Evolutionary conservation across 768 basidiomycete genomes (phyloP).

Genomic region (Hericium coralloides): DNA sequence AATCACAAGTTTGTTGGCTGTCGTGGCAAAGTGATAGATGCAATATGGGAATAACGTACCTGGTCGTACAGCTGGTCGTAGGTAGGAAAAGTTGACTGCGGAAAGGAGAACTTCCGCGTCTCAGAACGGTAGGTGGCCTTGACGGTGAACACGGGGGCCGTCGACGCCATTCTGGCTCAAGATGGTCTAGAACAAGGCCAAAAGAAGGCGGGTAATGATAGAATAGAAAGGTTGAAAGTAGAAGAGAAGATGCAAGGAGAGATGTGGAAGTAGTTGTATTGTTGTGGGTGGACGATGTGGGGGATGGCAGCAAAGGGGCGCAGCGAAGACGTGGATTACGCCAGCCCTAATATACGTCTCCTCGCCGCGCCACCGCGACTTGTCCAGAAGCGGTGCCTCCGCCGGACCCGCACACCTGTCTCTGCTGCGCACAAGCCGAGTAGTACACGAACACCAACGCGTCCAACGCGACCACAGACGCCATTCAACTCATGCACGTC

Average conservation of each 20-base stretch:
- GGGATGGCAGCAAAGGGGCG: background rate
- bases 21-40: too few species aligned
- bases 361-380: too few species aligned
- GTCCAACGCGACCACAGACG: too few species aligned
- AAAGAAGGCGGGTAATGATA: slow-evolving; percentile 4
- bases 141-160: slow-evolving; percentile 56
- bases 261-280: too few species aligned
- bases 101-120: slow-evolving; percentile 58
- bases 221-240: background rate
- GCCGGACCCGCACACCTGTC: too few species aligned
- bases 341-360: background rate
- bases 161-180: slow-evolving; percentile 16
- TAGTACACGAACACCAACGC: too few species aligned
- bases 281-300: background rate
- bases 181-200: too few species aligned
- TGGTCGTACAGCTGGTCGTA: slow-evolving; percentile 54
- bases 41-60: slow-evolving; percentile 29
- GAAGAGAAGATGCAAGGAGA: background rate
- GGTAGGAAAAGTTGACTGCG: slow-evolving; percentile 48
- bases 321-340: background rate
- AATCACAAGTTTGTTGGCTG: background rate
- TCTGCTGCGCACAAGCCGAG: too few species aligned
- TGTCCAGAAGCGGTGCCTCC: too few species aligned
- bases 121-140: slow-evolving; percentile 70
- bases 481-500: too few species aligned